A percentile compares a stretch with the other conserved stretches of the same genome.
These are phyloP conservation scores for Pontederia crassipes DNA, from an alignment of 176 grass and related monocot genomes.

Conservation along the genomic window DNA sequence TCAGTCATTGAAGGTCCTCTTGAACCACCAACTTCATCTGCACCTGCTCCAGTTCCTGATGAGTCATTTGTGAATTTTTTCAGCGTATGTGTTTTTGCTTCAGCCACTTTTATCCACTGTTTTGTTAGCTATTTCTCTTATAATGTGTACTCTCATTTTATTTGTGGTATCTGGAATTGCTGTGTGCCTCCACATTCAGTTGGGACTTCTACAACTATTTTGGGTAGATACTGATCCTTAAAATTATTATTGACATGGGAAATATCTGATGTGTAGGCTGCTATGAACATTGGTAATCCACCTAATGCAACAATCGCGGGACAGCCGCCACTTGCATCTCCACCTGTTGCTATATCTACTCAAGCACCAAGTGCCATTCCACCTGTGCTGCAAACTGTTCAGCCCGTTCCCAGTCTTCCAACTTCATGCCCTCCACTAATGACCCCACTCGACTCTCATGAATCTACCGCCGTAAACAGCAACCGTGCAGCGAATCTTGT, in stretches of 20 bases:
- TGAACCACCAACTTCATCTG: slow-evolving; percentile 7
- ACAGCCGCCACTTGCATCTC: neutral
- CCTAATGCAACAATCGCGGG: slow-evolving; percentile 1
- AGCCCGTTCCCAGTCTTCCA: slow-evolving; percentile 1
- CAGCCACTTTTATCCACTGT: neutral
- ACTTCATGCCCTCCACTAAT: slow-evolving; percentile 6
- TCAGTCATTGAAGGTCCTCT: slow-evolving; percentile 15
- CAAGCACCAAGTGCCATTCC: slow-evolving; percentile 10
- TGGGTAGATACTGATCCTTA: neutral
- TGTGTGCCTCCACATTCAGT: neutral
- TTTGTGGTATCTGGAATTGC: neutral
- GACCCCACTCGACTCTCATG: neutral
- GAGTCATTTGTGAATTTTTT: slow-evolving; percentile 20
- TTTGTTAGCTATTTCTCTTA: neutral
- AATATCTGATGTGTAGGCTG: slow-evolving; percentile 2
- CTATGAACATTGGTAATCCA: slow-evolving; percentile 15
- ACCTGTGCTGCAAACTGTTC: slow-evolving; percentile 1
- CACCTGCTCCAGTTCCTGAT: slow-evolving; percentile 4
- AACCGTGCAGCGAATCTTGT: slow-evolving; percentile 7
- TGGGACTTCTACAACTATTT: neutral
- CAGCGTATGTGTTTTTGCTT: slow-evolving; percentile 6
- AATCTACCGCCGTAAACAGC: neutral
- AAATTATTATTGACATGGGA: neutral
- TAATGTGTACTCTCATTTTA: neutral
- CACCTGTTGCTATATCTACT: neutral